Evolutionary conservation across 2,329 filamentous ascomycete genomes (phyloP).

Genomic region (Verticillium nubilum): DNA sequence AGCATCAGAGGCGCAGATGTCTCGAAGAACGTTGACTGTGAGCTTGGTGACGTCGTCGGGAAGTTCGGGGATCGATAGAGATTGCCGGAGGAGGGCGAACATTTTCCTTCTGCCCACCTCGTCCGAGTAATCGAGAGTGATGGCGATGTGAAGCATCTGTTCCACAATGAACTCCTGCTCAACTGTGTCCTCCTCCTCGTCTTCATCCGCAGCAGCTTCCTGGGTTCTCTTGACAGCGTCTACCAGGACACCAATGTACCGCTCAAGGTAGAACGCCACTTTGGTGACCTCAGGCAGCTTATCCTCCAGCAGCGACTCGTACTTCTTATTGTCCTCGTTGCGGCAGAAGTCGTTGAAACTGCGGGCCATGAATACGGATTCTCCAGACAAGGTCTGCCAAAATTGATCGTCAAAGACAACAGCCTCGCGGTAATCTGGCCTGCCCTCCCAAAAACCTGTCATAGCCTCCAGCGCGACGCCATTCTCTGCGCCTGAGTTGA

Average conservation of each 20-base stretch:
- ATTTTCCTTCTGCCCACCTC: constrained; percentile 94
- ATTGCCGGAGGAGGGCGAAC: constrained; percentile 84
- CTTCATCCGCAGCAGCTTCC: constrained; percentile 51
- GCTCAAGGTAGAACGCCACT: constrained; percentile 79
- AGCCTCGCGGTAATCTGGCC: constrained; percentile 73
- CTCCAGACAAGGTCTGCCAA: constrained; percentile 76
- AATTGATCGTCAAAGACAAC: constrained; percentile 68
- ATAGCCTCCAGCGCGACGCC: constrained; percentile 92
- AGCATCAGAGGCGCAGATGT: constrained; percentile 71
- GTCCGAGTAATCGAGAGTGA: constrained; percentile 94
- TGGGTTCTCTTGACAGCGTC: constrained; percentile 57
- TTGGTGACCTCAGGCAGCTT: constrained; percentile 94
- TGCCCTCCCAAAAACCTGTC: constrained; percentile 92
- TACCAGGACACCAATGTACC: constrained; percentile 66
- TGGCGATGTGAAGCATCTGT: constrained; percentile 86
- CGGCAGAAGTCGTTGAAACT: constrained; percentile 95
- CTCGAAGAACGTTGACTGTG: constrained; percentile 72
- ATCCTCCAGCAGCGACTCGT: constrained; percentile 74
- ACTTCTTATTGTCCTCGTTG: constrained; percentile 65
- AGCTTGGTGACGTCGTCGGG: constrained; percentile 92
- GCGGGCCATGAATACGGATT: constrained; percentile 83
- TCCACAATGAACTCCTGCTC: constrained; percentile 95
- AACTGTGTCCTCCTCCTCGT: constrained; percentile 76
- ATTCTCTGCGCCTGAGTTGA: constrained; percentile 83
- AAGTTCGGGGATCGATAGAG: constrained; percentile 77